Base-by-base conservation (phyloP, 257 asterid species). In the Dorcoceras hygrometricum region DNA sequence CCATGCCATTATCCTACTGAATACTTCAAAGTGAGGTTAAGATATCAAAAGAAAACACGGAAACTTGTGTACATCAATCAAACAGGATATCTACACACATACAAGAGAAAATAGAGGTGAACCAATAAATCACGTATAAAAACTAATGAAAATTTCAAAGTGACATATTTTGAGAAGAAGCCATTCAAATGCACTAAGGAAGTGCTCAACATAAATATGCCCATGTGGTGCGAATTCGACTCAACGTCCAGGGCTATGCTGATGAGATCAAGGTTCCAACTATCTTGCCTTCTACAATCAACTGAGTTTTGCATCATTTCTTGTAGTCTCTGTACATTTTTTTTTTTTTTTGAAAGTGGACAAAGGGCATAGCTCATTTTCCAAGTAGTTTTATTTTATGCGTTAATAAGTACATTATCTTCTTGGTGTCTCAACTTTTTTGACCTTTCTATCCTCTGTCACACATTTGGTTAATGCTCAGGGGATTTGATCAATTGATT, bases 371-470 rank as follows among this genome's bases (percentile, higher is more conserved):
- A 46, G 53, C 59, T 63, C 36, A 1, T 51, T 58, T 19, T 68
- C 39, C 59, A 53, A 36, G 23, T 2, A 16, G 7, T 20, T 43
- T 16, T 16, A 43, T 43, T 43, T 43, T 4, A 43, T 14, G 53
- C 57, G 1, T 55, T 39, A 34, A 50, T 64, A n/a, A 27, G 53
- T 67, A 57, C 57, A 51, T 51, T 65, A 7, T 22, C 70, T 27
- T 25, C 57, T 19, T 7, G 19, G 20, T n/a, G 36, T 24, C 28
- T 72, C 28, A 56, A 16, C 24, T 65, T 46, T 25, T 60, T 19
- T 11, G 16, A 12, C 28, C 24, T 7, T 67, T 11, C 5, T 16
- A 14, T 34, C 61, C 56, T 57, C 18, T 28, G 27, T 26, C 24
- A 31, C 5, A 19, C 29, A 23, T 23, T 19, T 60, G 2, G 9